These are phyloP conservation scores for Juglanconis sp. DNA, from an alignment of 2,329 filamentous ascomycete genomes.

Conservation along the genomic window DNA sequence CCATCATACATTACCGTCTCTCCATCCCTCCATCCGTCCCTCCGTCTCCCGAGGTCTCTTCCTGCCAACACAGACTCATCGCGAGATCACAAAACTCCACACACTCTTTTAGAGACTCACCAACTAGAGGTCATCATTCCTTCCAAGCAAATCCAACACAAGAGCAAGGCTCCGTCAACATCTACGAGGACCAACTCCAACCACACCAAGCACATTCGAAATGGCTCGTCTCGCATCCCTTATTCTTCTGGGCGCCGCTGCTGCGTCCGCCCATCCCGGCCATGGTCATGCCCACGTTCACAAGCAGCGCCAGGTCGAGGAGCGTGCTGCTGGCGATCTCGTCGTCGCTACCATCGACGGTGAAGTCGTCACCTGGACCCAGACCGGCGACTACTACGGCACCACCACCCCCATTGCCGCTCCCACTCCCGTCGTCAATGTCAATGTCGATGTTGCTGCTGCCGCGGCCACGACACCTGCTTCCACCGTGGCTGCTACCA, in stretches of 20 bases:
- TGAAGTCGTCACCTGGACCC: slow-evolving; percentile 26
- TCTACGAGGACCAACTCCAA: background rate
- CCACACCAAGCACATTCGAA: background rate
- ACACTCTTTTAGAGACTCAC: slow-evolving; percentile 13
- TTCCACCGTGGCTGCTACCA: background rate
- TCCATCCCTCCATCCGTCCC: background rate
- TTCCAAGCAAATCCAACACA: background rate
- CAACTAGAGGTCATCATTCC: background rate
- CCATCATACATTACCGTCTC: background rate
- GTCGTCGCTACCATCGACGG: slow-evolving; percentile 26
- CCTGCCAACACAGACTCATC: background rate
- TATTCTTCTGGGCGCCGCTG: slow-evolving; percentile 30
- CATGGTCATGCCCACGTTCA: slow-evolving; percentile 36
- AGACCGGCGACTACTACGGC: slow-evolving; percentile 17
- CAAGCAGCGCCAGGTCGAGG: slow-evolving; percentile 26
- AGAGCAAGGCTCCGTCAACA: slow-evolving; percentile 4
- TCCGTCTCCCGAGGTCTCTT: background rate
- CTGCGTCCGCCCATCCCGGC: slow-evolving; percentile 31
- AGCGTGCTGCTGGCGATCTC: slow-evolving; percentile 19
- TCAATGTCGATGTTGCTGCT: background rate
- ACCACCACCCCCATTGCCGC: background rate
- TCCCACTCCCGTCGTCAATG: slow-evolving; percentile 6
- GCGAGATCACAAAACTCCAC: slow-evolving; percentile 7
- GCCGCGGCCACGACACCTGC: background rate
- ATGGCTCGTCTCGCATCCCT: slow-evolving; percentile 25